Conservation (phyloP, 1,284 basidiomycete species). For the Puccinia novopanici region DNA sequence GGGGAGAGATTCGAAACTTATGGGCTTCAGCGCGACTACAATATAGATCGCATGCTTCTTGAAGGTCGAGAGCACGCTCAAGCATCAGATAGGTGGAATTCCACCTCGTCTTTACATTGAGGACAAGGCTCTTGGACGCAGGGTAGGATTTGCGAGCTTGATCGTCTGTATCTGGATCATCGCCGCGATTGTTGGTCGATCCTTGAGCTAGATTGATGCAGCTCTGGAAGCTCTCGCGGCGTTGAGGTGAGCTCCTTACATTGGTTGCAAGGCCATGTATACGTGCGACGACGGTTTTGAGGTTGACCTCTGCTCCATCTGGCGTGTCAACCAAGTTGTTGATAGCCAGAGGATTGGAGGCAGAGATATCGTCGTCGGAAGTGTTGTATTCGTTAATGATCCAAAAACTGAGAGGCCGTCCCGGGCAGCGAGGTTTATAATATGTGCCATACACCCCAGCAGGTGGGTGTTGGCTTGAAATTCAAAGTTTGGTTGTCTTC, state of each 20-base stretch:
- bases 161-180: neutral
- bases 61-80: neutral
- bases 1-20: neutral
- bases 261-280: conserved; percentile 4
- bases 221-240: neutral
- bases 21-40: neutral
- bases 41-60: neutral
- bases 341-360: neutral
- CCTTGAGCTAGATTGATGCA: no score
- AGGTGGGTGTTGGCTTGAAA: neutral
- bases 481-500: neutral
- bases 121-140: neutral
- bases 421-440: conserved; percentile 30
- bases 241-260: neutral
- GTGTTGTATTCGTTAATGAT: no score
- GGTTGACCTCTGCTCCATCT: conserved; percentile 2
- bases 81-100: no score
- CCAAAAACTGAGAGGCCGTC: neutral
- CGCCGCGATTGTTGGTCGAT: no score
- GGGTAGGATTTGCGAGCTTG: neutral
- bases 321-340: neutral
- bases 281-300: neutral
- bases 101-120: no score
- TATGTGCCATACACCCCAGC: no score
- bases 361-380: neutral